These are phyloP conservation scores for Lentinus polychrous DNA, from an alignment of 1,284 basidiomycete genomes.

Conservation along the genomic window DNA sequence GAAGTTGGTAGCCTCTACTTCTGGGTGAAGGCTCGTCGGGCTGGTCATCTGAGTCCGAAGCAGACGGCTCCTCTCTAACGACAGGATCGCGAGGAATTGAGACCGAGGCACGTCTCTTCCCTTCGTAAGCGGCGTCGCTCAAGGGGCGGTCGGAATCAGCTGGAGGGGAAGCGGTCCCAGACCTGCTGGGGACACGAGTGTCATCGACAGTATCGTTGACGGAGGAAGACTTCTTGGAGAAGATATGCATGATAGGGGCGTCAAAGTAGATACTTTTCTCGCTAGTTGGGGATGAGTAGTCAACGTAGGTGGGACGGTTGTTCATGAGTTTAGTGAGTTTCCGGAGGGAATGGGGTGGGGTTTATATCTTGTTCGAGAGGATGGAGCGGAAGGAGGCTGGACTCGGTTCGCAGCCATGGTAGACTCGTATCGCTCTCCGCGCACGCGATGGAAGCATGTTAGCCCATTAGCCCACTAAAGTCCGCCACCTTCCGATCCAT, in stretches of 20 bases:
- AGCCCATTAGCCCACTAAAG: no score
- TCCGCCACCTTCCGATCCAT: no score
- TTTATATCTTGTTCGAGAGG: not conserved
- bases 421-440: no score
- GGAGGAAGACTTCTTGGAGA: slow-evolving; percentile 9
- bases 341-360: not conserved
- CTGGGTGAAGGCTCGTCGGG: no score
- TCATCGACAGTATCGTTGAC: not conserved
- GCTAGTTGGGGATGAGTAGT: slow-evolving; percentile 25
- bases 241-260: slow-evolving; percentile 29
- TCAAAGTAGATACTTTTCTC: slow-evolving; percentile 34
- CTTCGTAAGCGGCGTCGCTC: not conserved
- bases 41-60: no score
- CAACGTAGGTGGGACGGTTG: slow-evolving; percentile 9
- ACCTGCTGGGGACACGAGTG: not conserved
- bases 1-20: not conserved
- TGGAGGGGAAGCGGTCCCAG: not conserved
- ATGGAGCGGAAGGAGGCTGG: not conserved
- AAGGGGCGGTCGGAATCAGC: not conserved
- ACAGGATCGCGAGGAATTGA: no score
- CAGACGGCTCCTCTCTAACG: no score
- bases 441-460: no score
- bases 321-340: slow-evolving; percentile 1
- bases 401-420: not conserved
- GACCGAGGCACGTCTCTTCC: no score